These are phyloP conservation scores for Hypoxylon sp. DNA, from an alignment of 2,329 filamentous ascomycete genomes.

Conservation along the genomic window DNA sequence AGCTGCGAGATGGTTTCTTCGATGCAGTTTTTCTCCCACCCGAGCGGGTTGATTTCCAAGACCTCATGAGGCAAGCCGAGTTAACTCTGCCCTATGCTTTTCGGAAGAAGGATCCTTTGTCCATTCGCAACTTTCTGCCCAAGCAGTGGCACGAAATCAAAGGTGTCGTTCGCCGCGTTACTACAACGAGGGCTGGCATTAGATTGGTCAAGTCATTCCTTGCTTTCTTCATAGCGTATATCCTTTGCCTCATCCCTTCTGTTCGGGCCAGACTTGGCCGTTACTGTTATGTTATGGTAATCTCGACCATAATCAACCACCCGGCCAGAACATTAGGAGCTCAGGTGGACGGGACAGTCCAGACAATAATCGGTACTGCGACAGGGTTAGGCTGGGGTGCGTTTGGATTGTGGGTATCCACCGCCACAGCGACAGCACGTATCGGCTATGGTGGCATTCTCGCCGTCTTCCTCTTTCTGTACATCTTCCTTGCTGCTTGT, in stretches of 20 bases:
- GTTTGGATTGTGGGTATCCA: slow-evolving; percentile 66
- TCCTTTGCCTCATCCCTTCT: slow-evolving; percentile 65
- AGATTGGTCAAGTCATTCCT: slow-evolving; percentile 65
- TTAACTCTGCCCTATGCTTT: slow-evolving; percentile 62
- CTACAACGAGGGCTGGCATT: slow-evolving; percentile 64
- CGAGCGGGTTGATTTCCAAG: slow-evolving; percentile 53
- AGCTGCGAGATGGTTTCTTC: slow-evolving; percentile 62
- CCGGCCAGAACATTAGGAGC: slow-evolving; percentile 67
- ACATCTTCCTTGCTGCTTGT: slow-evolving; percentile 64
- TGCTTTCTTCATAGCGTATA: slow-evolving; percentile 69
- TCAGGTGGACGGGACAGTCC: slow-evolving; percentile 67
- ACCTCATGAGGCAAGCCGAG: slow-evolving; percentile 57
- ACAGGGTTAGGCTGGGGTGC: slow-evolving; percentile 68
- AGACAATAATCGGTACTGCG: slow-evolving; percentile 66
- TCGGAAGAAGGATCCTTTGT: slow-evolving; percentile 61
- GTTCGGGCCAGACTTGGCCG: slow-evolving; percentile 64
- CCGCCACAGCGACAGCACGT: slow-evolving; percentile 60
- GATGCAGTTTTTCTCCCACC: slow-evolving; percentile 63
- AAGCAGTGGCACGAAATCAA: slow-evolving; percentile 61
- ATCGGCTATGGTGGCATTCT: slow-evolving; percentile 66
- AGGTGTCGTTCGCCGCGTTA: slow-evolving; percentile 56
- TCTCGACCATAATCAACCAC: slow-evolving; percentile 71
- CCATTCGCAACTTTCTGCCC: slow-evolving; percentile 60
- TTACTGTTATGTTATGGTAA: slow-evolving; percentile 67
- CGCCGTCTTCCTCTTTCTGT: slow-evolving; percentile 66